These are phyloP conservation scores for Carpinus fangiana DNA, from an alignment of 306 rosid genomes.

Conservation along the genomic window DNA sequence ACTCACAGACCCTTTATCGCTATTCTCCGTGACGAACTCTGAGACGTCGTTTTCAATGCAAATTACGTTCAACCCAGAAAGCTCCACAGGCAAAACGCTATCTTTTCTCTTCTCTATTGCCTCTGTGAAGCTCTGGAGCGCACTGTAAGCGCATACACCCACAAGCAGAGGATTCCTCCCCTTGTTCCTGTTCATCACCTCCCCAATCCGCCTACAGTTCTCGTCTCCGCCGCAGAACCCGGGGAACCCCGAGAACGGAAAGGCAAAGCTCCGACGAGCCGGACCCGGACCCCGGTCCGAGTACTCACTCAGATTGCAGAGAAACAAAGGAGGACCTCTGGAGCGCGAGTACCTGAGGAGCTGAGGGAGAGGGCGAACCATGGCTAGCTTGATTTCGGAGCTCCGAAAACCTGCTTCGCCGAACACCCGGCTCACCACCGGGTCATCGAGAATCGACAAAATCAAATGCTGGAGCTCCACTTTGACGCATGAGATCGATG, in stretches of 20 bases:
- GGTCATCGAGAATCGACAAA: constrained; percentile 86
- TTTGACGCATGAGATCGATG: constrained; percentile 66
- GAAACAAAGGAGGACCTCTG: constrained; percentile 68
- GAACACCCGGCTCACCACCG: constrained; percentile 91
- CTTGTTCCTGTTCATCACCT: constrained; percentile 48
- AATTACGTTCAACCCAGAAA: constrained; percentile 50
- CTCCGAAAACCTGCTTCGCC: constrained; percentile 97
- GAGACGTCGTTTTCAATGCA: constrained; percentile 52
- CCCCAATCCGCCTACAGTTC: constrained; percentile 67
- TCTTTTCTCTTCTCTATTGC: constrained; percentile 47
- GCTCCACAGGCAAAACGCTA: constrained; percentile 52
- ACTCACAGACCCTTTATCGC: constrained; percentile 30
- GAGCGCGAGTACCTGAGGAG: constrained; percentile 55
- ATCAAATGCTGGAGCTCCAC: constrained; percentile 89
- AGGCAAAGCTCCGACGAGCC: constrained; percentile 39
- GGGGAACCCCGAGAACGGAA: constrained; percentile 42
- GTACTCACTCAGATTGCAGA: constrained; percentile 57
- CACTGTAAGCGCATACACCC: constrained; percentile 68
- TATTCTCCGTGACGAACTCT: constrained; percentile 31
- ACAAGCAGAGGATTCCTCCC: constrained; percentile 82
- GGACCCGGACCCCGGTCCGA: constrained; percentile 36
- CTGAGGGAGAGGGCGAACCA: constrained; percentile 73
- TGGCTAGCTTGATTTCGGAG: constrained; percentile 83
- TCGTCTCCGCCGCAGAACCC: constrained; percentile 40
- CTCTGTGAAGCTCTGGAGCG: constrained; percentile 52